Evolutionary conservation across 2,329 filamentous ascomycete genomes (phyloP).

Genomic region (Colletotrichum agaves): DNA sequence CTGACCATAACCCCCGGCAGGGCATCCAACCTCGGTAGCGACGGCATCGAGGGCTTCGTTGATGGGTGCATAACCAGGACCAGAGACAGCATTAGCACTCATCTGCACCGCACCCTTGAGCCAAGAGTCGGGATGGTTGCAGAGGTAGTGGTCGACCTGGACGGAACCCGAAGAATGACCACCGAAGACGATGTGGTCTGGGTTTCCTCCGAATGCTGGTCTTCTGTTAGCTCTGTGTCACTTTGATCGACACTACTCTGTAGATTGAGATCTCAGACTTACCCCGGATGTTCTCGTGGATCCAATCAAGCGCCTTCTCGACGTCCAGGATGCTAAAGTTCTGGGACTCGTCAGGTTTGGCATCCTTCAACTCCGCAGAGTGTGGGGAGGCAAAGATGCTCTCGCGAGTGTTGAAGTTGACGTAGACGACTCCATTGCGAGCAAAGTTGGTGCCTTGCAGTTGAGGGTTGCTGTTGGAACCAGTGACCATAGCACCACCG

Average conservation of each 20-base stretch:
- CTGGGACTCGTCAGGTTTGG: constrained; percentile 42
- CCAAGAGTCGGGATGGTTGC: constrained; percentile 51
- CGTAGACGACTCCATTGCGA: constrained; percentile 49
- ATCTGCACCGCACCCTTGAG: constrained; percentile 52
- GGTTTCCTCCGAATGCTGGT: constrained; percentile 55
- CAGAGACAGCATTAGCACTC: constrained; percentile 54
- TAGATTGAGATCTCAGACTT: constrained; percentile 1
- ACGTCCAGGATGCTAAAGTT: constrained; percentile 51
- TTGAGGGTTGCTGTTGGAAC: constrained; percentile 53
- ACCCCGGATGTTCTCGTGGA: constrained; percentile 50
- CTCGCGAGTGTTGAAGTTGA: constrained; percentile 54
- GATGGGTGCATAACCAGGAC: constrained; percentile 50
- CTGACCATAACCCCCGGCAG: constrained; percentile 43
- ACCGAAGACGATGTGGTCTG: constrained; percentile 57
- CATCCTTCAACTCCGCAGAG: constrained; percentile 48
- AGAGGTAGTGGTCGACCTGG: constrained; percentile 55
- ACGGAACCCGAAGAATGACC: constrained; percentile 52
- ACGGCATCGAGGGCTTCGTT: constrained; percentile 51
- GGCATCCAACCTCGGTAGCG: constrained; percentile 50
- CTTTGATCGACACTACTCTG: not conserved
- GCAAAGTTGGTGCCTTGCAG: constrained; percentile 50
- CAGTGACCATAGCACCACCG: constrained; percentile 55
- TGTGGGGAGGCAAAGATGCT: constrained; percentile 57
- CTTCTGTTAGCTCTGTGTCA: not conserved
- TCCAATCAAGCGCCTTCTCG: constrained; percentile 51